These are phyloP conservation scores for Sporobolomyces roseus DNA, from an alignment of 768 basidiomycete species.

Conservation along the genomic window DNA sequence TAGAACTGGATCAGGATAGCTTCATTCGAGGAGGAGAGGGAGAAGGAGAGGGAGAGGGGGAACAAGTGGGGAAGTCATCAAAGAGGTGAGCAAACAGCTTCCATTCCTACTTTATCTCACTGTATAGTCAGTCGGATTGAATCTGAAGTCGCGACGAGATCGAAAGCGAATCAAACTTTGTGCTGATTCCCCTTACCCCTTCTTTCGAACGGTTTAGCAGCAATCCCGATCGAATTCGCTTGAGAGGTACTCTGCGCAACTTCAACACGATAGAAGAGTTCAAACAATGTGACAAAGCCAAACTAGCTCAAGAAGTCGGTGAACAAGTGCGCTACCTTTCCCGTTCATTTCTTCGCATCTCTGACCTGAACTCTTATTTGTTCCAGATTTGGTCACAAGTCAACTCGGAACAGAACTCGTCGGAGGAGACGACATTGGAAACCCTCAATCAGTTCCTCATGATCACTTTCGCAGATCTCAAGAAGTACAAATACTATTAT, in stretches of 20 bases:
- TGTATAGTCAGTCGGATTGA: no score
- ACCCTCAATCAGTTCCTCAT: slow-evolving; percentile 74
- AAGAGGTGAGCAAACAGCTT: no score
- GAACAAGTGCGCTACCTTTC: slow-evolving; percentile 44
- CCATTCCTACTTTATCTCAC: no score
- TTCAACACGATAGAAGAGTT: slow-evolving; percentile 98
- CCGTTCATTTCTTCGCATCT: background rate
- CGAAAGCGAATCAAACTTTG: no score
- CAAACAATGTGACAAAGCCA: slow-evolving; percentile 78
- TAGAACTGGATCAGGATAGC: slow-evolving; percentile 46
- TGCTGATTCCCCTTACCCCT: background rate
- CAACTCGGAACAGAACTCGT: no score
- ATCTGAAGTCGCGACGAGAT: no score
- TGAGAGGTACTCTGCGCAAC: slow-evolving; percentile 75
- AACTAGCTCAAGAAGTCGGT: slow-evolving; percentile 75
- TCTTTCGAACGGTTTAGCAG: background rate
- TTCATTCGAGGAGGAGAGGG: no score
- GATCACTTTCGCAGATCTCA: slow-evolving; percentile 92
- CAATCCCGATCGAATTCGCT: slow-evolving; percentile 47
- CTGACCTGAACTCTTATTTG: background rate
- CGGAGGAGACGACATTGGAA: slow-evolving; percentile 50
- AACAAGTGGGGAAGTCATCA: background rate
- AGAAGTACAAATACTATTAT: slow-evolving; percentile 96
- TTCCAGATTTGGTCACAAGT: slow-evolving; percentile 66
- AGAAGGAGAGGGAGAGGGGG: no score